These are phyloP conservation scores for Colletotrichum somersetense DNA, from an alignment of 2,329 filamentous ascomycete genomes.

Conservation along the genomic window DNA sequence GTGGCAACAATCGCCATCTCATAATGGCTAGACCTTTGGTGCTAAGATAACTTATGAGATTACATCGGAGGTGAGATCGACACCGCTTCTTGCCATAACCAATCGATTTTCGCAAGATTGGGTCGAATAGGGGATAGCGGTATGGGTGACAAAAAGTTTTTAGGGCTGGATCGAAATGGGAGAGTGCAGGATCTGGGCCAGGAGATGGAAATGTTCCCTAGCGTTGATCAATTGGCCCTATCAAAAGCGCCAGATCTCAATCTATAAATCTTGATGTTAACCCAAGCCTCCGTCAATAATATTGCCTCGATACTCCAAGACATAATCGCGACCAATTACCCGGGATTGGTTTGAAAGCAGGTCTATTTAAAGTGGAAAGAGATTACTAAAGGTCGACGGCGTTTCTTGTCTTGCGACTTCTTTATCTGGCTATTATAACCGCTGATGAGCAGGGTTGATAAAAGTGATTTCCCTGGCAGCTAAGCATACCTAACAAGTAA, in stretches of 20 bases:
- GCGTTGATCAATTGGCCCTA: neutral
- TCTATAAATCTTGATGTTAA: neutral
- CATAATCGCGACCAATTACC: fast-evolving
- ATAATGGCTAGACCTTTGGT: neutral
- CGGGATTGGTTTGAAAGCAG: neutral
- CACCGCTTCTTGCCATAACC: neutral
- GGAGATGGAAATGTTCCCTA: neutral
- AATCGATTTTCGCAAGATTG: neutral
- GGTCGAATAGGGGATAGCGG: neutral
- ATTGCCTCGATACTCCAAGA: too few species aligned
- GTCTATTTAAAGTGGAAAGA: neutral
- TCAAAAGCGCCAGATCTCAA: constrained; percentile 7
- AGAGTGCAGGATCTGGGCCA: constrained; percentile 36
- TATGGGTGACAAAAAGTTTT: neutral
- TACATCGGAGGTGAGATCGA: neutral
- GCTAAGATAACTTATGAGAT: constrained; percentile 18
- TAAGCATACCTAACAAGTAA: neutral
- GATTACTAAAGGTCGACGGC: neutral
- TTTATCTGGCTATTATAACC: neutral
- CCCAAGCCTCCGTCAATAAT: neutral
- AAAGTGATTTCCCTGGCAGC: neutral
- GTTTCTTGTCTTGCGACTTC: too few species aligned
- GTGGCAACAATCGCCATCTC: neutral
- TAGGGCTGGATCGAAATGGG: constrained; percentile 38
- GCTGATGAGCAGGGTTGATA: neutral